phyloP scores from a whole-genome alignment of 345 rosid species.

The Populus ilicifolia region DNA sequence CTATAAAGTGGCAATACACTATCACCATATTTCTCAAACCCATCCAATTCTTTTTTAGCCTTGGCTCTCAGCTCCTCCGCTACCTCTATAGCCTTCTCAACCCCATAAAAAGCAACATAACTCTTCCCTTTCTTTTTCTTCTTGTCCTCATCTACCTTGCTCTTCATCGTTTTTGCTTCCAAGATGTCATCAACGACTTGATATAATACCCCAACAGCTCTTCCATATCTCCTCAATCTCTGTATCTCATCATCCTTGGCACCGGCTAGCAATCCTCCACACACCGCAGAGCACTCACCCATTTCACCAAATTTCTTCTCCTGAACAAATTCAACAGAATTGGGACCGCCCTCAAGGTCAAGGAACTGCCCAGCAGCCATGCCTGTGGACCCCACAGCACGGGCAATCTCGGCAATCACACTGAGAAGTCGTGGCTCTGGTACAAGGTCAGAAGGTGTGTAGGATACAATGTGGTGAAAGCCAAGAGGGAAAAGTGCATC shows the following conservation, averaged over 20 bases:
- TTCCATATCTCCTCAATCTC: slow-evolving; percentile 70
- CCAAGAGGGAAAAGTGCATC: slow-evolving; percentile 97
- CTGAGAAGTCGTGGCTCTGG: slow-evolving; percentile 61
- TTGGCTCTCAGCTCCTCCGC: slow-evolving; percentile 59
- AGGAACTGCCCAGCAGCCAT: slow-evolving; percentile 98
- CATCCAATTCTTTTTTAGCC: slow-evolving; percentile 61
- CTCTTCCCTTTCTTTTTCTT: slow-evolving; percentile 45
- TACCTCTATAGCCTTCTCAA: slow-evolving; percentile 59
- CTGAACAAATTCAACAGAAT: slow-evolving; percentile 53
- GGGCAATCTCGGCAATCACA: slow-evolving; percentile 85
- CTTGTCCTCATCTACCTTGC: slow-evolving; percentile 14
- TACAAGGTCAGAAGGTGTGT: slow-evolving; percentile 64
- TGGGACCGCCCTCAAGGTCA: slow-evolving; percentile 75
- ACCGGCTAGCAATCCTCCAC: slow-evolving; percentile 88
- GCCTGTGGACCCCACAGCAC: slow-evolving; percentile 85
- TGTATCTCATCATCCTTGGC: slow-evolving; percentile 70
- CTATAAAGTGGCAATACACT: slow-evolving; percentile 62
- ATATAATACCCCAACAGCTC: slow-evolving; percentile 84
- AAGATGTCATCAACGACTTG: slow-evolving; percentile 69
- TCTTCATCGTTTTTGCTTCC: slow-evolving; percentile 29
- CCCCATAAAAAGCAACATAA: slow-evolving; percentile 51
- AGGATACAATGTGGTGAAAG: slow-evolving; percentile 76
- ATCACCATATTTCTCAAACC: slow-evolving; percentile 63
- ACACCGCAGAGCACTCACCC: slow-evolving; percentile 91
- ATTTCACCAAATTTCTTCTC: slow-evolving; percentile 89